Percentiles rank a stretch among this genome's conserved stretches.
phyloP scores from a whole-genome alignment of 768 basidiomycete species.

The Pisolithus sp. region DNA sequence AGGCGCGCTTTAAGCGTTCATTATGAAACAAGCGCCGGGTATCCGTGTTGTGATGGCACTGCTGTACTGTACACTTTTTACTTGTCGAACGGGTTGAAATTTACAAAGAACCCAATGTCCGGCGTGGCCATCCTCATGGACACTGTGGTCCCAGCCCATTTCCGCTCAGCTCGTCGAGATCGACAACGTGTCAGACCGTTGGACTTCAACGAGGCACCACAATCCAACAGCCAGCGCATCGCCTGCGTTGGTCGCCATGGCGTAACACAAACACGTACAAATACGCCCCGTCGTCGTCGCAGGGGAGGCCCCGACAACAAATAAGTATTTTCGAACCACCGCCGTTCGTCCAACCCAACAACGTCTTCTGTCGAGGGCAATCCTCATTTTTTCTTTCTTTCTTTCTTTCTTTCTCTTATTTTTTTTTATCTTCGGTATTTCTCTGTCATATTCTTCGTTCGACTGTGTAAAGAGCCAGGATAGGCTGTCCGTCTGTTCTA shows the following conservation, averaged over 20 bases:
- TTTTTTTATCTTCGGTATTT: conserved; percentile 6
- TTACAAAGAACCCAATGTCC: no score
- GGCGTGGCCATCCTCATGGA: neutral
- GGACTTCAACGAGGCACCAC: neutral
- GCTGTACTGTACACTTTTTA: no score
- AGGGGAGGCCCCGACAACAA: neutral
- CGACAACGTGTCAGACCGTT: neutral
- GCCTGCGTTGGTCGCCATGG: neutral
- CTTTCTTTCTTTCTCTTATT: conserved; percentile 13
- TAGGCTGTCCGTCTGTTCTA: conserved; percentile 8
- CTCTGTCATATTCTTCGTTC: no score
- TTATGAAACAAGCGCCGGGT: no score
- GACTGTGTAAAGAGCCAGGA: no score
- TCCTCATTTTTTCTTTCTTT: conserved; percentile 1
- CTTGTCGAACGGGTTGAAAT: no score
- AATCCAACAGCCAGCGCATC: neutral
- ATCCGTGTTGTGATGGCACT: no score
- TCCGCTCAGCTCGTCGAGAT: neutral
- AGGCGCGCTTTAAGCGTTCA: neutral
- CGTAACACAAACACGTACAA: conserved; percentile 4
- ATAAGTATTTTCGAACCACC: neutral
- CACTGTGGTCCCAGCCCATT: neutral
- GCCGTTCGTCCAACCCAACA: neutral
- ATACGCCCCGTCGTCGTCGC: neutral
- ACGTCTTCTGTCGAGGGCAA: conserved; percentile 3